Conservation (phyloP, 345 rosid genomes). For the Physaria fendleri region DNA sequence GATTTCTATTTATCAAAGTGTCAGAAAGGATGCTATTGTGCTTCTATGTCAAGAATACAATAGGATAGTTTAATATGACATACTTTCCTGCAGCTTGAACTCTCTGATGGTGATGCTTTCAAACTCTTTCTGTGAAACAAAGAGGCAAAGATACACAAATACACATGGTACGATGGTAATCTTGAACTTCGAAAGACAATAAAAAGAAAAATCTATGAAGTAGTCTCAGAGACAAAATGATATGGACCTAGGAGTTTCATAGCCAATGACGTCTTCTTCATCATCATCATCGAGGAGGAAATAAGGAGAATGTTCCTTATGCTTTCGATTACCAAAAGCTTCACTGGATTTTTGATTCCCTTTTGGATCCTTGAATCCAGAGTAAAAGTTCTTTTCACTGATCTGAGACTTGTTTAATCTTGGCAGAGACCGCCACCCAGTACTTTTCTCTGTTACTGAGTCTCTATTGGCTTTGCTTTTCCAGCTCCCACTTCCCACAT, state of each 20-base stretch:
- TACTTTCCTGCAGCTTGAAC: constrained; percentile 46
- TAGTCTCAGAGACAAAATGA: not conserved
- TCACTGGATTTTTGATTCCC: not conserved
- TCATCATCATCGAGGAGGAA: constrained; percentile 21
- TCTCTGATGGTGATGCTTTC: constrained; percentile 22
- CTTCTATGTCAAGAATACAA: not conserved
- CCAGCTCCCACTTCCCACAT: constrained; percentile 23
- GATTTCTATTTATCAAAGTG: constrained; percentile 23
- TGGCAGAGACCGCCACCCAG: constrained; percentile 35
- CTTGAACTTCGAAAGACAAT: not conserved
- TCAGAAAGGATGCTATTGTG: not conserved
- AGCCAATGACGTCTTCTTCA: not conserved
- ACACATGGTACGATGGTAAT: too few species aligned
- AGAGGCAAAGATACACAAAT: not conserved
- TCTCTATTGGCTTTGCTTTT: constrained; percentile 27
- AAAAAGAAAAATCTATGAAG: not conserved
- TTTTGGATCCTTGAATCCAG: constrained; percentile 24
- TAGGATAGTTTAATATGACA: not conserved
- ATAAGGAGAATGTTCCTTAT: constrained; percentile 27
- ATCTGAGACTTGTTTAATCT: constrained; percentile 24
- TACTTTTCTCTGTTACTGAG: constrained; percentile 20
- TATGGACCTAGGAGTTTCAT: constrained; percentile 19
- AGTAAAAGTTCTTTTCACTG: constrained; percentile 24
- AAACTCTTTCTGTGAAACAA: constrained; percentile 33
- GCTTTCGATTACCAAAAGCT: constrained; percentile 15